phyloP scores from a whole-genome alignment of 2,329 filamentous ascomycete species.

The Sodiomyces alkalinus region DNA sequence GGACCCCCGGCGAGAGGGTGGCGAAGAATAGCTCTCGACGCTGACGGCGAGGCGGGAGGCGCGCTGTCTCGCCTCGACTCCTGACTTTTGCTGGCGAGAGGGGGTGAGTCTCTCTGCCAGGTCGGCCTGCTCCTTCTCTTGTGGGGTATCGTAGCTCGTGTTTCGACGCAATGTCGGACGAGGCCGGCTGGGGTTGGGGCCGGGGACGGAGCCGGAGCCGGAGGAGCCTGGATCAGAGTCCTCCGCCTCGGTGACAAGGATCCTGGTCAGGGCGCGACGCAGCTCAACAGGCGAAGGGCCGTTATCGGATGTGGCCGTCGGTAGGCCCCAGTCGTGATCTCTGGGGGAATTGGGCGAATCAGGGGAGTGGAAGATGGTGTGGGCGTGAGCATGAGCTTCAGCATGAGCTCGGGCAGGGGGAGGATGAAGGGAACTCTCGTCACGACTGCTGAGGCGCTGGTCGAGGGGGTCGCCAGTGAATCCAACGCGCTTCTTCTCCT shows the following conservation, averaged over 20 bases:
- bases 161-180: slow-evolving; percentile 25
- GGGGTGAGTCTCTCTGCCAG: slow-evolving; percentile 20
- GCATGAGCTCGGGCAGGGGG: no score
- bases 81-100: slow-evolving; percentile 22
- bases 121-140: slow-evolving; percentile 24
- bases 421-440: slow-evolving; percentile 7
- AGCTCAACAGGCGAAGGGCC: slow-evolving; percentile 23
- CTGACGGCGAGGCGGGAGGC: slow-evolving; percentile 23
- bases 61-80: slow-evolving; percentile 22
- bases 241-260: slow-evolving; percentile 18
- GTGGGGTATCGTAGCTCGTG: slow-evolving; percentile 25
- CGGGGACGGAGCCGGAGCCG: no score
- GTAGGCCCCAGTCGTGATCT: no score
- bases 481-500: slow-evolving; percentile 25
- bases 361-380: slow-evolving; percentile 5
- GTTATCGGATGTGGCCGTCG: slow-evolving; percentile 12
- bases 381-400: slow-evolving; percentile 4
- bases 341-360: no score
- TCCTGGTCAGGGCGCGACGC: slow-evolving; percentile 21
- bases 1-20: slow-evolving; percentile 6
- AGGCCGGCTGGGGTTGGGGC: slow-evolving; percentile 12
- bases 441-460: slow-evolving; percentile 16
- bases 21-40: slow-evolving; percentile 21
- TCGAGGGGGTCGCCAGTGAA: slow-evolving; percentile 9
- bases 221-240: background rate